Conservation (phyloP, 2,329 filamentous ascomycete genomes). For the Aspergillus versicolor region DNA sequence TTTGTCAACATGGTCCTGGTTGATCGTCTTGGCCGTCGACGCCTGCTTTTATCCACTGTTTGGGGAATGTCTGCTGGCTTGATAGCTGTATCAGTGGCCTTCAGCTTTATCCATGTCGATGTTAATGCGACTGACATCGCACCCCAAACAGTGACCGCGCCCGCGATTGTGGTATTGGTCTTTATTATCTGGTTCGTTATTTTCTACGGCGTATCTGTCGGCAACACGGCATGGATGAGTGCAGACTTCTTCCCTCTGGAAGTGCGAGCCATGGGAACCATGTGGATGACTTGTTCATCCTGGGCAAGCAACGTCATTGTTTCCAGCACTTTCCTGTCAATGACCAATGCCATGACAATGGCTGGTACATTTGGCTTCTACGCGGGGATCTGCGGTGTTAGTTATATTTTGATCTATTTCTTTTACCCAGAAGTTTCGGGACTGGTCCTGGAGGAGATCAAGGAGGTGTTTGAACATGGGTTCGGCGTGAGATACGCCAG, state of each 20-base stretch:
- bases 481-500: conserved; percentile 48
- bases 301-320: conserved; percentile 53
- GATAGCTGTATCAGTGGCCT: conserved; percentile 46
- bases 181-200: conserved; percentile 47
- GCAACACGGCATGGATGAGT: conserved; percentile 51
- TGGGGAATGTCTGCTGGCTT: conserved; percentile 48
- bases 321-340: conserved; percentile 50
- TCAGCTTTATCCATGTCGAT: conserved; percentile 50
- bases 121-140: conserved; percentile 34
- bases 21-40: conserved; percentile 47
- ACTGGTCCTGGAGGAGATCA: conserved; percentile 23
- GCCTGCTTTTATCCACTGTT: conserved; percentile 45
- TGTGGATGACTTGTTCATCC: conserved; percentile 50
- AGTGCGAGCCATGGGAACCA: conserved; percentile 50
- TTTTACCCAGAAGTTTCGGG: conserved; percentile 28
- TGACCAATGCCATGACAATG: conserved; percentile 52
- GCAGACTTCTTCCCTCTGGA: conserved; percentile 52
- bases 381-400: conserved; percentile 49
- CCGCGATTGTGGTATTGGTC: conserved; percentile 42
- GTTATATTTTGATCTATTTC: conserved; percentile 38
- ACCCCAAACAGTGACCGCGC: conserved; percentile 28
- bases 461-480: conserved; percentile 53
- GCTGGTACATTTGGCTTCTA: conserved; percentile 55
- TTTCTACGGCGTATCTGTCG: conserved; percentile 50
- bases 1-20: conserved; percentile 49